phyloP scores from a whole-genome alignment of 1,284 basidiomycete species.

The Sphagnurus paluster region DNA sequence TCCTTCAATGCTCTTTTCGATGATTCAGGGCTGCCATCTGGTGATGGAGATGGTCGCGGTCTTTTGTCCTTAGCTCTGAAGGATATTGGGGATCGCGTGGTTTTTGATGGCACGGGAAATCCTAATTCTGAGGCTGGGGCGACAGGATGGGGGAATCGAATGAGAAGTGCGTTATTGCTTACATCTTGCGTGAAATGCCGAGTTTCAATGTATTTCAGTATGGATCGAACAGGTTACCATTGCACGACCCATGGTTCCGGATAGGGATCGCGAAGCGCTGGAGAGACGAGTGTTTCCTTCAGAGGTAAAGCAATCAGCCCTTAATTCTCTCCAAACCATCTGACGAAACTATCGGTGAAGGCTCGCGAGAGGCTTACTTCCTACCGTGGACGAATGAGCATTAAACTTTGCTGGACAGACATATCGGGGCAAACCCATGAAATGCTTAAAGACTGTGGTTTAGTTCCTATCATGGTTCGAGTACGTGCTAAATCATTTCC shows the following conservation, averaged over 20 bases:
- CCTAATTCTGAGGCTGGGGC: conserved; percentile 52
- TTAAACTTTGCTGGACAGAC: conserved; percentile 87
- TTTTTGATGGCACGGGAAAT: conserved; percentile 82
- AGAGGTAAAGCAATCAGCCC: conserved; percentile 61
- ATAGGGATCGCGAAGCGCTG: conserved; percentile 75
- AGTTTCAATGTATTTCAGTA: conserved; percentile 49
- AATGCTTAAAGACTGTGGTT: conserved; percentile 86
- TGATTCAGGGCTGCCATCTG: conserved; percentile 70
- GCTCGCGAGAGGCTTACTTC: conserved; percentile 91
- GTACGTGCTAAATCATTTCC: conserved; percentile 48
- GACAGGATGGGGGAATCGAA: conserved; percentile 73
- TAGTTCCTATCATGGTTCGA: conserved; percentile 95
- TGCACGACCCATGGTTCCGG: conserved; percentile 84
- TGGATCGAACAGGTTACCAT: conserved; percentile 90
- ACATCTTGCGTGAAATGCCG: conserved; percentile 2
- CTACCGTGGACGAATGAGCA: conserved; percentile 91
- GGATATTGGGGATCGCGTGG: conserved; percentile 88
- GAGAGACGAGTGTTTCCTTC: conserved; percentile 87
- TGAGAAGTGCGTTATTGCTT: conserved; percentile 64
- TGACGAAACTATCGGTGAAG: conserved; percentile 44
- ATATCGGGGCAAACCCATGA: conserved; percentile 70
- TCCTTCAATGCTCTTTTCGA: conserved; percentile 97
- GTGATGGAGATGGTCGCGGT: conserved; percentile 79
- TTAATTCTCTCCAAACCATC: not conserved
- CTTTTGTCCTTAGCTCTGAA: conserved; percentile 79